These are phyloP conservation scores for Suhomyces atakaporum DNA, from an alignment of 1,139 yeast species.

Conservation along the genomic window DNA sequence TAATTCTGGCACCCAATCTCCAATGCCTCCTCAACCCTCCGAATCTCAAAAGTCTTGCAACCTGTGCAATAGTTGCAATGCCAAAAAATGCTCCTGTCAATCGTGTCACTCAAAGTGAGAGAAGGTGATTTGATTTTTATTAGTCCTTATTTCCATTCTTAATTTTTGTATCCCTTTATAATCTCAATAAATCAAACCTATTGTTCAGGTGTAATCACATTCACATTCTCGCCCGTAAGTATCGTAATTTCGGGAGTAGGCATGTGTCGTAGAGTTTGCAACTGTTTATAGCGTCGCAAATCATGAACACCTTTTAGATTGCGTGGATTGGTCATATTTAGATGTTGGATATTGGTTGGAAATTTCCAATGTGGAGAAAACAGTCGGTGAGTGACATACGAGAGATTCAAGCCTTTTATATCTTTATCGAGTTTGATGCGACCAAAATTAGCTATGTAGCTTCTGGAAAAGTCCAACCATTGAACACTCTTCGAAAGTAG, in stretches of 20 bases:
- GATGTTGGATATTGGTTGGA: background rate
- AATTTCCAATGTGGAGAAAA: background rate
- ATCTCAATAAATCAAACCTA: no score
- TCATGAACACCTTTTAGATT: background rate
- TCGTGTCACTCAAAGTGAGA: constrained; percentile 2
- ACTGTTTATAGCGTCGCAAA: background rate
- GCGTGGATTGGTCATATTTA: background rate
- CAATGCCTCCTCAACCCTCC: constrained; percentile 1
- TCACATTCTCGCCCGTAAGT: no score
- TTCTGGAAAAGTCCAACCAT: background rate
- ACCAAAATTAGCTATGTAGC: background rate
- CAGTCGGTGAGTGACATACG: background rate
- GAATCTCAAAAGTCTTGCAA: constrained; percentile 1
- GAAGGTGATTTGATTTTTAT: background rate
- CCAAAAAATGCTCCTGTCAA: constrained; percentile 1
- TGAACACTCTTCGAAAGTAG: background rate
- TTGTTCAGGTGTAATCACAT: no score
- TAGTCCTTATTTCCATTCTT: background rate
- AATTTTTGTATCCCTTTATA: background rate
- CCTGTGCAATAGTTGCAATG: constrained; percentile 1
- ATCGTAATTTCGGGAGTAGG: background rate
- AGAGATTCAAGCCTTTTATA: background rate
- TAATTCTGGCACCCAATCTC: no score
- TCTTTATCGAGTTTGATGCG: background rate
- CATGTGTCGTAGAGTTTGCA: no score